A percentile compares a stretch with the other conserved stretches of the same genome.
These are phyloP conservation scores for Aspergillus sp. DNA, from an alignment of 2,329 filamentous ascomycete genomes.

Conservation along the genomic window DNA sequence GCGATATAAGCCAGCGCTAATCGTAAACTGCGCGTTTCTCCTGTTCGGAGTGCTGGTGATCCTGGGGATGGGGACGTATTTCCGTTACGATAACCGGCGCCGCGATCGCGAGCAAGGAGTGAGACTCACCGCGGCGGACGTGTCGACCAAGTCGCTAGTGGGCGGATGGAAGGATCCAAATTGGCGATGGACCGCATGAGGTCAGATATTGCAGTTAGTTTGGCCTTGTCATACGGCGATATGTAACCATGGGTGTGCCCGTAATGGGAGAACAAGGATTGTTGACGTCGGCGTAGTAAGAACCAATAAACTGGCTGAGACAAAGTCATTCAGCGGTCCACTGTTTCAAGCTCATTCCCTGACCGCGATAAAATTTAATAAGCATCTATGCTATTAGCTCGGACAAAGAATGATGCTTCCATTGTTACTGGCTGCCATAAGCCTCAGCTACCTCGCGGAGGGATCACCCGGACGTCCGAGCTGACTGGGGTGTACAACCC, in stretches of 20 bases:
- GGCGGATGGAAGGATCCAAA: slow-evolving; percentile 14
- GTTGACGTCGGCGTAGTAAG: no score
- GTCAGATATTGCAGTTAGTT: neutral
- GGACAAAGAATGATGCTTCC: no score
- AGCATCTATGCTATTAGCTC: neutral
- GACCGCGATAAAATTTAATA: neutral
- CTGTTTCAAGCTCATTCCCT: neutral
- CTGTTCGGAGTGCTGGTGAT: slow-evolving; percentile 9
- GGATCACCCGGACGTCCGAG: neutral
- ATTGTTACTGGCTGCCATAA: neutral
- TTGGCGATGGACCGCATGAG: slow-evolving; percentile 15
- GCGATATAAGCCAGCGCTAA: slow-evolving; percentile 11
- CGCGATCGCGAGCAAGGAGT: slow-evolving; percentile 11
- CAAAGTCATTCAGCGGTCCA: no score
- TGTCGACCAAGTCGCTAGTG: slow-evolving; percentile 11
- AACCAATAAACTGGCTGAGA: no score
- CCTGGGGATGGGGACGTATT: slow-evolving; percentile 12
- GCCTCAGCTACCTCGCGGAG: neutral
- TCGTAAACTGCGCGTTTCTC: slow-evolving; percentile 15
- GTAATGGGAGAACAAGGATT: no score
- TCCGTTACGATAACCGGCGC: slow-evolving; percentile 12
- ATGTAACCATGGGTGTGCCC: neutral
- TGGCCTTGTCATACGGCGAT: no score
- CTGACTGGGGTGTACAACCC: neutral
- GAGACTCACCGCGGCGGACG: slow-evolving; percentile 10